These are phyloP conservation scores for Aureoboletus auriporus DNA, from an alignment of 768 basidiomycete genomes.

Conservation along the genomic window DNA sequence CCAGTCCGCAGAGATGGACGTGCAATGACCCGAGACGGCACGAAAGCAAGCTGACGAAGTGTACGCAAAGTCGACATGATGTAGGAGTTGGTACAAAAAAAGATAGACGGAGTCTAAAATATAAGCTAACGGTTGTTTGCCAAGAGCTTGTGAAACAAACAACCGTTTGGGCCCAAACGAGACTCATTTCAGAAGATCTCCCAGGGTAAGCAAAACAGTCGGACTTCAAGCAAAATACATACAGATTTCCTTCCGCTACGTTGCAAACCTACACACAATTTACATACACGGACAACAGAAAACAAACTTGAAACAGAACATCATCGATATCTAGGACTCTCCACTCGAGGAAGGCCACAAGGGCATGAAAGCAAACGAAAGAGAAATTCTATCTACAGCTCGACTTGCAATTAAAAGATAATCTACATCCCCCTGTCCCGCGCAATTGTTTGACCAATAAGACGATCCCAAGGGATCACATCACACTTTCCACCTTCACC, in stretches of 20 bases:
- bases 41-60: constrained; percentile 51
- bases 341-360: neutral
- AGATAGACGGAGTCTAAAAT: neutral
- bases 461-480: constrained; percentile 18
- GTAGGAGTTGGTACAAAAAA: neutral
- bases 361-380: neutral
- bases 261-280: constrained; percentile 4
- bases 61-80: constrained; percentile 62
- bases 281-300: neutral
- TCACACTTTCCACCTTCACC: constrained; percentile 12
- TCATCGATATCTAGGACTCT: neutral
- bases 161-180: too few relatives aligned
- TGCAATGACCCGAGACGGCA: constrained; percentile 36
- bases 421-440: constrained; percentile 16
- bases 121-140: constrained; percentile 22
- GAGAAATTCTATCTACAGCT: neutral
- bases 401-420: constrained; percentile 18
- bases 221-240: too few relatives aligned
- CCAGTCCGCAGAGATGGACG: constrained; percentile 25
- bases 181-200: too few relatives aligned
- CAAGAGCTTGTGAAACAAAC: constrained; percentile 31
- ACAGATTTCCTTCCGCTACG: neutral
- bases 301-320: neutral
- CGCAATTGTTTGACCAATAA: constrained; percentile 30
- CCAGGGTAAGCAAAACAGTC: too few relatives aligned